Base-by-base conservation (phyloP, 441 rosid genomes). In the Croton setiger region DNA sequence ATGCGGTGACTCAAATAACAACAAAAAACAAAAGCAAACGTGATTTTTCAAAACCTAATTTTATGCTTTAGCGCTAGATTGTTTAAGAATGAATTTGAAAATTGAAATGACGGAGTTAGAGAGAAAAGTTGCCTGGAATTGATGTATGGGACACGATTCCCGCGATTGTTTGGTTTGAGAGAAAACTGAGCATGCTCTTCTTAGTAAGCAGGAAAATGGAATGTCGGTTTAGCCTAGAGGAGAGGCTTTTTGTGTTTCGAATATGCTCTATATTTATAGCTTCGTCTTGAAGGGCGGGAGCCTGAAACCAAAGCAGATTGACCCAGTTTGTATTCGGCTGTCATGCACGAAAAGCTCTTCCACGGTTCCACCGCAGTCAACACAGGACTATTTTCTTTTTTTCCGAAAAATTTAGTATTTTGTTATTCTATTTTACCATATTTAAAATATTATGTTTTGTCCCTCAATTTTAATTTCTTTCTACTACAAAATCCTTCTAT, bases 241-340 rank as follows among this genome's bases (percentile, higher is more conserved):
- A 4, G 4, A 2, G 3, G 41, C 3, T 4, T 5, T 8, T 37
- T 37, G 41, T 3, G 12, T n/a, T 64, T 65, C 33, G 45, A 65
- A 65, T 49, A 2, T 52, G 45, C 43, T 64, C 45, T 17, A 4
- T 51, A 51, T 64, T 64, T 64, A 64, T 64, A 64, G 1, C 58
- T 10, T 51, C 18, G 43, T 31, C 23, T 4, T 13, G 0, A 2
- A 54, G 60, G 60, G 60, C n/a, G 60, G 60, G 37, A 11, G 37
- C 21, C 13, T 8, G 2, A 7, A 3, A 1, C 7, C 7, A 37
- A 37, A 37, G 41, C 41, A 37, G 41, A 5, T 37, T 37, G 41
- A 37, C 41, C 41, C 41, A 0, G 4, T 37, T 37, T 37, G 41
- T 37, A 37, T 37, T 37, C 41, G 41, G 41, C 41, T 37, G 41